These are phyloP conservation scores for Boletus tomentosulus DNA, from an alignment of 768 basidiomycete genomes.

Conservation along the genomic window DNA sequence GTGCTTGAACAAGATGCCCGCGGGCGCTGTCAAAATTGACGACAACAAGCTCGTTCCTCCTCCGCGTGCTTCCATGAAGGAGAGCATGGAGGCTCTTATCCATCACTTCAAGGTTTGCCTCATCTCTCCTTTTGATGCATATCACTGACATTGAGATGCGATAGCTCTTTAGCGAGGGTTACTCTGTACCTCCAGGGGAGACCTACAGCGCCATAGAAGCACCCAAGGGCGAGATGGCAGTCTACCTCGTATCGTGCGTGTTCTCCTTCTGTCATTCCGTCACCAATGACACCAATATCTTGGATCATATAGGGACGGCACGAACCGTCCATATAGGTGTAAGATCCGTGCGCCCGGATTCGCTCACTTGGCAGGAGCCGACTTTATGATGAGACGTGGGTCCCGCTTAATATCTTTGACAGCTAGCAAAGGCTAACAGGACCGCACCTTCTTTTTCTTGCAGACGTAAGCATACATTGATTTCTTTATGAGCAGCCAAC, in stretches of 20 bases:
- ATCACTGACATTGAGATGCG: background rate
- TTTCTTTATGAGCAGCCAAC: background rate
- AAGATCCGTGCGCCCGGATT: conserved; percentile 97
- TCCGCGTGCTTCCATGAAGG: conserved; percentile 97
- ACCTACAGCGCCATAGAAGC: conserved; percentile 98
- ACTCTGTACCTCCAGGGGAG: conserved; percentile 92
- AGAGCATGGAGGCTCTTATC: conserved; percentile 96
- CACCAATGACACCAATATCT: background rate
- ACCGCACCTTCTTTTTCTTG: conserved; percentile 11
- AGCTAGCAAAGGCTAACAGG: background rate
- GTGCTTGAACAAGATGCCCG: conserved; percentile 96
- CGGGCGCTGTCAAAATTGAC: conserved; percentile 89
- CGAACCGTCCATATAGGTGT: conserved; percentile 94
- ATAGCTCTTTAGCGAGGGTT: conserved; percentile 94
- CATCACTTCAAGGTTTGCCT: conserved; percentile 89
- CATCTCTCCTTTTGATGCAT: background rate
- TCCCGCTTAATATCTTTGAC: conserved; percentile 15
- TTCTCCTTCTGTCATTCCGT: background rate
- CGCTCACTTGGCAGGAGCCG: conserved; percentile 90
- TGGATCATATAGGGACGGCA: conserved; percentile 62
- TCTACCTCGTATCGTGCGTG: conserved; percentile 91
- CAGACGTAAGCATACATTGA: conserved; percentile 33
- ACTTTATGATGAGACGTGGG: conserved; percentile 97
- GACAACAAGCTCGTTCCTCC: conserved; percentile 98
- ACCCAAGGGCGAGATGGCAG: conserved; percentile 98